Percentiles rank a stretch among this genome's conserved stretches.
Evolutionary conservation across 371 early-diverging fungal genomes (phyloP).

Genomic region (Mortierella sp.): DNA sequence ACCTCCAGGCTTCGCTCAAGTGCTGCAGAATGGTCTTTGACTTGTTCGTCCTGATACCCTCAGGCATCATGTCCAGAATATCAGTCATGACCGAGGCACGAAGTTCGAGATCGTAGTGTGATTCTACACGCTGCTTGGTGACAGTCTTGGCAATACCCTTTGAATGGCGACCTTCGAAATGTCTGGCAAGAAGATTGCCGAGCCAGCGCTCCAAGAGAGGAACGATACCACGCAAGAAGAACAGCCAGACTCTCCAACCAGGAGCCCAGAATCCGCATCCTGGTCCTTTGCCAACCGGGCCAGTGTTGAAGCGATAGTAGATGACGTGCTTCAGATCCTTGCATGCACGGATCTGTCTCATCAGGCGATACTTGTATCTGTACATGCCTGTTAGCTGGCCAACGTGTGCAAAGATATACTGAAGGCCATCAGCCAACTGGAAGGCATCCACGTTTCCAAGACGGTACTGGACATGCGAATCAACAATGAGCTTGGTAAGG

Average conservation of each 20-base stretch:
- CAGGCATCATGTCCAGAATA: constrained; percentile 98
- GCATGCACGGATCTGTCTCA: constrained; percentile 97
- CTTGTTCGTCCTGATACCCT: constrained; percentile 96
- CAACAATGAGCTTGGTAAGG: constrained; percentile 97
- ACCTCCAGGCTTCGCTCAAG: constrained; percentile 96
- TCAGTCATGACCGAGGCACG: constrained; percentile 98
- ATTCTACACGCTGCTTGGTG: constrained; percentile 99
- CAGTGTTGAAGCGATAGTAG: constrained; percentile 94
- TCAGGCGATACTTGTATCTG: constrained; percentile 98
- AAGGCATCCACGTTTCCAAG: constrained; percentile 96
- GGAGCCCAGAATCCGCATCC: constrained; percentile 99
- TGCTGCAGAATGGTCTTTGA: constrained; percentile 96
- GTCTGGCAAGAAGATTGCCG: constrained; percentile 96
- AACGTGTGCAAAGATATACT: constrained; percentile 99
- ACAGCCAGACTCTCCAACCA: constrained; percentile 99
- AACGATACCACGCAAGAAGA: constrained; percentile 98
- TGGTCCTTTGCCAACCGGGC: constrained; percentile 97
- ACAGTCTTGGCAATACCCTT: constrained; percentile 98
- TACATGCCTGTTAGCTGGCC: constrained; percentile 99
- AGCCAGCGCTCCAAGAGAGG: constrained; percentile 98
- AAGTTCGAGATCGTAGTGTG: constrained; percentile 97
- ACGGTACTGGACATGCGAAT: constrained; percentile 97
- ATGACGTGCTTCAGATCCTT: constrained; percentile 97
- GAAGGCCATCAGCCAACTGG: constrained; percentile 97
- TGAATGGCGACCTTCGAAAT: constrained; percentile 97